A percentile compares a stretch with the other conserved stretches of the same genome.
These are phyloP conservation scores for Aspergillus bridgeri DNA, from an alignment of 495 filamentous ascomycete species.

Conservation along the genomic window DNA sequence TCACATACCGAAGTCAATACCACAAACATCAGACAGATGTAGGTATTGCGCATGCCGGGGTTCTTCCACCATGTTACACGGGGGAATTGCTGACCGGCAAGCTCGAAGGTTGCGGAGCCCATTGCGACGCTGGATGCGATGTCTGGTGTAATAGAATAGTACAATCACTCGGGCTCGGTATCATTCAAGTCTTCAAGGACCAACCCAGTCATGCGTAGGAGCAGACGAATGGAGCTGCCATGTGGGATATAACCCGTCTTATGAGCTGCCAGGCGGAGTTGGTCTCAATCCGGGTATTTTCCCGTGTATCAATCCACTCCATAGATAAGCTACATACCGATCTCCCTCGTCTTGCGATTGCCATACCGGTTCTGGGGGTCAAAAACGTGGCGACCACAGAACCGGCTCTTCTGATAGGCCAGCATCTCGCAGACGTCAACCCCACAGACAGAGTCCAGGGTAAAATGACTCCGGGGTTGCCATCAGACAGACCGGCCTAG, in stretches of 20 bases:
- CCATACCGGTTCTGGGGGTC: neutral
- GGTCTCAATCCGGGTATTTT: slow-evolving; percentile 7
- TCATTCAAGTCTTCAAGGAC: neutral
- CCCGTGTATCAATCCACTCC: neutral
- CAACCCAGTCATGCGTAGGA: neutral
- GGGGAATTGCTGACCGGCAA: slow-evolving; percentile 38
- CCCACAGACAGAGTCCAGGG: neutral
- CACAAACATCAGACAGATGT: slow-evolving; percentile 35
- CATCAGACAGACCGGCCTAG: neutral
- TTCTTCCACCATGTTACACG: slow-evolving; percentile 38
- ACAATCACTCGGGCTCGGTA: neutral
- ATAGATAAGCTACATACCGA: neutral
- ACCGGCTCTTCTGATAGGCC: neutral
- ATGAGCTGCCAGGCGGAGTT: neutral
- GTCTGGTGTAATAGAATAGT: neutral
- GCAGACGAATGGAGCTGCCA: neutral
- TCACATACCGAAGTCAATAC: slow-evolving; percentile 32
- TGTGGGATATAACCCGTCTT: neutral
- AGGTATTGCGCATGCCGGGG: slow-evolving; percentile 36
- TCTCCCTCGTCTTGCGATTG: neutral
- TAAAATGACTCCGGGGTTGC: neutral
- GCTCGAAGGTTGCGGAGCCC: slow-evolving; percentile 41
- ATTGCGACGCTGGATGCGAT: slow-evolving; percentile 17
- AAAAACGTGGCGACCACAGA: neutral
- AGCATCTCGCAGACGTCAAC: neutral